phyloP scores from a whole-genome alignment of 192 early-diverging fungal genomes.

The Podila clonocystis region DNA sequence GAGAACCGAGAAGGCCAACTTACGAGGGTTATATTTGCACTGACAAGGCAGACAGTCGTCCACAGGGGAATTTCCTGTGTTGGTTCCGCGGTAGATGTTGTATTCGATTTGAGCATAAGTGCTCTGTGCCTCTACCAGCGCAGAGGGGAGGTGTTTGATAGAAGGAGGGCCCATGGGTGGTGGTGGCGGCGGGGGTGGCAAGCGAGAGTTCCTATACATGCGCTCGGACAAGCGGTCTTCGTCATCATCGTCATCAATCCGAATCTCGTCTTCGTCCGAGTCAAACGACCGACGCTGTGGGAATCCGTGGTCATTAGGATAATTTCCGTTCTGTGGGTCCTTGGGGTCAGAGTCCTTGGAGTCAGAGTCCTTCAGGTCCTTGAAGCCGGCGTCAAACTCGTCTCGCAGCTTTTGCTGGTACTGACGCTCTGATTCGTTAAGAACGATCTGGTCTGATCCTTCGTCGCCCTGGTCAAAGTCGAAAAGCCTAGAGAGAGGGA shows the following conservation, averaged over 20 bases:
- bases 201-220: neutral
- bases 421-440: constrained; percentile 36
- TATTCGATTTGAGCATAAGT: constrained; percentile 72
- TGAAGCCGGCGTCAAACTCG: constrained; percentile 46
- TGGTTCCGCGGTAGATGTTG: constrained; percentile 78
- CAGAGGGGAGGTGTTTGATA: constrained; percentile 48
- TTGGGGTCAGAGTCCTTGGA: neutral
- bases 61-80: constrained; percentile 72
- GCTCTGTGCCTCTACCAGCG: constrained; percentile 62
- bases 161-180: constrained; percentile 44
- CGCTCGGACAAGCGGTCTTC: neutral
- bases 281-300: constrained; percentile 8
- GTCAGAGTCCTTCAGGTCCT: constrained; percentile 16
- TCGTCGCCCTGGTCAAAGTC: constrained; percentile 48
- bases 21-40: constrained; percentile 77
- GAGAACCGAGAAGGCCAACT: constrained; percentile 8
- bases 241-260: constrained; percentile 27
- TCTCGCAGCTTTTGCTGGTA: constrained; percentile 38
- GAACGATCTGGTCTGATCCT: constrained; percentile 30
- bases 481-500: constrained; percentile 43
- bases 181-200: constrained; percentile 40
- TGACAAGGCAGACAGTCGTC: constrained; percentile 83
- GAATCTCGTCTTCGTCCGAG: constrained; percentile 46
- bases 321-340: neutral
- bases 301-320: constrained; percentile 1